Evolutionary conservation across 129 eudicot species (phyloP).

Genomic region (Escallonia herrerae): DNA sequence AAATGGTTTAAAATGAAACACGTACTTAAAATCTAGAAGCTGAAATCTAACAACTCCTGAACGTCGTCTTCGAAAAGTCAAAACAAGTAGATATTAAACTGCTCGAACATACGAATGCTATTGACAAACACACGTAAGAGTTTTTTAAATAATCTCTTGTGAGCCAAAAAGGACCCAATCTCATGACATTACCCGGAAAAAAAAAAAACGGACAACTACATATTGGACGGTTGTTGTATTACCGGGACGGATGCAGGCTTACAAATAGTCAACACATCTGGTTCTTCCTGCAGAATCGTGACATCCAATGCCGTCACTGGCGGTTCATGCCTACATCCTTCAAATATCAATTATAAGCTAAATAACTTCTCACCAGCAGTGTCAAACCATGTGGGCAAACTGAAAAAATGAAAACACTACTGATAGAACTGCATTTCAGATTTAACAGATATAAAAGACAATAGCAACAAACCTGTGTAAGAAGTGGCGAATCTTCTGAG

Average conservation of each 20-base stretch:
- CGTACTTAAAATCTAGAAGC: too few relatives aligned
- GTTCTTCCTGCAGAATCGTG: constrained; percentile 52
- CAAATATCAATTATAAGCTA: constrained; percentile 23
- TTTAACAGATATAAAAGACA: not conserved
- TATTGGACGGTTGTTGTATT: constrained; percentile 22
- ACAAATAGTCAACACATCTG: constrained; percentile 70
- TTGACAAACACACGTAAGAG: too few relatives aligned
- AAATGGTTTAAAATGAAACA: too few relatives aligned
- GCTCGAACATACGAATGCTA: too few relatives aligned
- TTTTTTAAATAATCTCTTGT: too few relatives aligned
- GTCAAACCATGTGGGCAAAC: not conserved
- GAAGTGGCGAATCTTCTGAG: constrained; percentile 96
- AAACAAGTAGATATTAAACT: too few relatives aligned
- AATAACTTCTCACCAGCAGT: constrained; percentile 12
- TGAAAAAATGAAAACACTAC: not conserved
- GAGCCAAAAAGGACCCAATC: too few relatives aligned
- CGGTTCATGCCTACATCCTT: constrained; percentile 90
- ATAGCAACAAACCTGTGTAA: constrained; percentile 62
- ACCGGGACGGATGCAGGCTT: constrained; percentile 99
- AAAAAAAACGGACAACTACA: too few relatives aligned
- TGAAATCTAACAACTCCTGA: too few relatives aligned
- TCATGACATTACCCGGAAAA: too few relatives aligned
- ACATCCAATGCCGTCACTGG: constrained; percentile 88
- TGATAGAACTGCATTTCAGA: not conserved
- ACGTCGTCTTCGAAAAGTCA: too few relatives aligned